Evolutionary conservation across 441 rosid species (phyloP), one percentile per base, ranked within the genome.

Genomic region (Isatis lusitanica): DNA sequence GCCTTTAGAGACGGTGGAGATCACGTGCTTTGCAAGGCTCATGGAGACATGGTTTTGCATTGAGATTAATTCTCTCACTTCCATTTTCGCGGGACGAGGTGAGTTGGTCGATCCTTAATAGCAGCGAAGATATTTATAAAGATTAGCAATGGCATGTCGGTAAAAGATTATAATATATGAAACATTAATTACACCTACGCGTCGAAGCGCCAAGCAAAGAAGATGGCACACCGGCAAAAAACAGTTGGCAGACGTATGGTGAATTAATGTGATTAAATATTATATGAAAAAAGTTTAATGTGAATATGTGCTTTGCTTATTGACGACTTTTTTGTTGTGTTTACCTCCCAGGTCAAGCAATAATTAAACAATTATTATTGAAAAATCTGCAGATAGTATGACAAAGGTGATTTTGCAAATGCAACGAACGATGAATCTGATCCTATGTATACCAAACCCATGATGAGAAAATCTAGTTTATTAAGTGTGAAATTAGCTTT

Each of bases 21-120:
- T 74, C 0, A 89, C 64, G 31, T 78, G 79, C 80, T 76, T 85
- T 4, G 89, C 62, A 13, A 92, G 72, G 15, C 44, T 48, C 60
- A 90, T 62, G 5, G 90, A 82, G 68, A 83, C 87, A 47, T 83
- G 83, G 77, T 83, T 92, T 73, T 88, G 98, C 70, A 33, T 12
- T 39, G 76, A 59, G 83, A 90, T 83, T 47, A 77, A 68, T 58
- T 84, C 85, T 1, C 86, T 67, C 18, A 86, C 70, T 78, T 90
- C 93, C 96, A 92, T 90, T 66, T 36, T 71, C 63, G 82, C 76
- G 33, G 76, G 78, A 48, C 16, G 55, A 9, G n/a, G 60, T 39
- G 79, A 70, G 24, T 40, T 57, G 39, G 53, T 75, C 39, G 18
- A 70, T 33, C 30, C 21, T 70, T n/a, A n/a, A n/a, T n/a, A n/a